Evolutionary conservation across 352 stramenopile species (phyloP).

Genomic region (Peronosclerospora sorghi): DNA sequence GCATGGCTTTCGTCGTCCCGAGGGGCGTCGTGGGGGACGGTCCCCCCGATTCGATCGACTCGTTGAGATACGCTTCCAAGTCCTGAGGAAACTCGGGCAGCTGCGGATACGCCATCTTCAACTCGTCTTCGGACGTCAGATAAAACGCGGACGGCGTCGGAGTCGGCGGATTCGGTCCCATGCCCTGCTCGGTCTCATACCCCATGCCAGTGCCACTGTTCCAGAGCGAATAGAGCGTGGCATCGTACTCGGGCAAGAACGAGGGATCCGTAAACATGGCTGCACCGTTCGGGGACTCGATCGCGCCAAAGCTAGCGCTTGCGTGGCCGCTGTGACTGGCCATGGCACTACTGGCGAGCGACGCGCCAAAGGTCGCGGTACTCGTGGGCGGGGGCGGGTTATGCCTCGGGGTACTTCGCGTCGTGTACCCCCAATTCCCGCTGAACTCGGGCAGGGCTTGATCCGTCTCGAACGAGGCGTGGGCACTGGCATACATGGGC

Average conservation of each 20-base stretch:
- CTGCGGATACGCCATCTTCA: slow-evolving; percentile 65
- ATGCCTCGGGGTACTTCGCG: slow-evolving; percentile 4
- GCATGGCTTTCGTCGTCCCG: slow-evolving; percentile 8
- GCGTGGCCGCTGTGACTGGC: not conserved
- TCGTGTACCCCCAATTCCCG: slow-evolving; percentile 23
- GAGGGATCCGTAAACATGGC: slow-evolving; percentile 40
- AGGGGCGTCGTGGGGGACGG: slow-evolving; percentile 38
- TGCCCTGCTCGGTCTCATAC: slow-evolving; percentile 37
- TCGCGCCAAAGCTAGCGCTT: slow-evolving; percentile 16
- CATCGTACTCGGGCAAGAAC: slow-evolving; percentile 59
- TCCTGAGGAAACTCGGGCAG: slow-evolving; percentile 66
- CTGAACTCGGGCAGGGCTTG: slow-evolving; percentile 42
- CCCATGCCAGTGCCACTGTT: slow-evolving; percentile 31
- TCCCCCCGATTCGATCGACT: slow-evolving; percentile 35
- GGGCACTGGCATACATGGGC: slow-evolving; percentile 10
- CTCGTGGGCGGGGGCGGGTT: not conserved
- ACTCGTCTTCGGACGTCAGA: slow-evolving; percentile 41
- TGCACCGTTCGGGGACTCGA: slow-evolving; percentile 23
- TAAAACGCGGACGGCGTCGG: slow-evolving; percentile 21
- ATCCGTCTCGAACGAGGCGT: slow-evolving; percentile 27
- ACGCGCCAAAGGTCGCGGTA: slow-evolving; percentile 6
- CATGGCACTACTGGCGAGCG: too few species aligned
- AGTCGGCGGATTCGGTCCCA: slow-evolving; percentile 12
- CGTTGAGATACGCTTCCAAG: slow-evolving; percentile 58
- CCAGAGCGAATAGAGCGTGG: slow-evolving; percentile 62